Evolutionary conservation across 108 stramenopile genomes (phyloP).

Genomic region (Licmophora abbreviata): DNA sequence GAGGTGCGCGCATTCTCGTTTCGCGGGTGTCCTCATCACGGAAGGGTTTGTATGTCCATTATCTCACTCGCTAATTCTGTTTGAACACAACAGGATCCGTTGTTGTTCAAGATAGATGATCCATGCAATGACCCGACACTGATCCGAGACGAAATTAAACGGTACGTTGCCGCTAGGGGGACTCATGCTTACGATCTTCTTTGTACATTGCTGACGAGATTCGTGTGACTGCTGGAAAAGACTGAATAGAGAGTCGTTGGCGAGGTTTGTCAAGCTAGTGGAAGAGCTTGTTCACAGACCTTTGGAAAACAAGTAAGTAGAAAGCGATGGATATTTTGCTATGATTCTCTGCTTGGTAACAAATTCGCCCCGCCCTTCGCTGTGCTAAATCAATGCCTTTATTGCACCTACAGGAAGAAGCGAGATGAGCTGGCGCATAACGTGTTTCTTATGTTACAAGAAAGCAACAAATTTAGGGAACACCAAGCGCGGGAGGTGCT

Average conservation of each 20-base stretch:
- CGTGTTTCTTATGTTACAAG: slow-evolving; percentile 78
- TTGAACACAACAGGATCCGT: slow-evolving; percentile 36
- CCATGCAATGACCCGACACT: slow-evolving; percentile 59
- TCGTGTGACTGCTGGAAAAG: slow-evolving; percentile 1
- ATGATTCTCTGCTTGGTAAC: background rate
- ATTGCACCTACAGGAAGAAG: slow-evolving; percentile 29
- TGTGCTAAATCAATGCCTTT: too few relatives aligned
- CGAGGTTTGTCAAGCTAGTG: slow-evolving; percentile 60
- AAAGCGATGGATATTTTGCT: background rate
- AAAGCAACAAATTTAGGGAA: slow-evolving; percentile 86
- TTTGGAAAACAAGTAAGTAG: slow-evolving; percentile 68
- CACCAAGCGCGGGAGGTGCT: slow-evolving; percentile 79
- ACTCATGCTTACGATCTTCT: background rate
- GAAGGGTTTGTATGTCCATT: background rate
- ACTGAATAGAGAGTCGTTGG: slow-evolving; percentile 57
- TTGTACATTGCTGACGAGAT: background rate
- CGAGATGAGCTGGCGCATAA: slow-evolving; percentile 79
- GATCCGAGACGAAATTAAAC: slow-evolving; percentile 65
- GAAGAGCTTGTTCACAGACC: slow-evolving; percentile 71
- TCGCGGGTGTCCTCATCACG: background rate
- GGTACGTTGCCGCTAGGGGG: slow-evolving; percentile 10
- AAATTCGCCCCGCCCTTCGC: too few relatives aligned
- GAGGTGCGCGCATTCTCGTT: slow-evolving; percentile 22
- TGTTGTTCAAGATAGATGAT: slow-evolving; percentile 47
- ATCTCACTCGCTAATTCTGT: background rate